Evolutionary conservation across 768 basidiomycete genomes (phyloP), one percentile per base, ranked within the genome.

Genomic region (Boletus vermiculosoides): DNA sequence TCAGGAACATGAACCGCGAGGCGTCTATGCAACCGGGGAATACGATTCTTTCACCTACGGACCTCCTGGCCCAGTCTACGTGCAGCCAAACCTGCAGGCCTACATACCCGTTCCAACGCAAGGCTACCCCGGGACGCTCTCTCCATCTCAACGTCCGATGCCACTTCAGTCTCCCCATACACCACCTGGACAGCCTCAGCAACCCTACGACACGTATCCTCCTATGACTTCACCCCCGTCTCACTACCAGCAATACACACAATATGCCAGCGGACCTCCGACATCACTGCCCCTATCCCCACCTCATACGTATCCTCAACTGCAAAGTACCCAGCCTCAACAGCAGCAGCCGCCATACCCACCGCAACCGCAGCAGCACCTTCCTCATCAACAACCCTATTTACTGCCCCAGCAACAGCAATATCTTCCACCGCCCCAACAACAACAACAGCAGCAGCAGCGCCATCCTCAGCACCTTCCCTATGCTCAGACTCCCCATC

Each of bases 211-310:
- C 11, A 3, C 45, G 10, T 39, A 40, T 40, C 39, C 39, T 20
- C 39, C 39, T 4, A n/a, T 9, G 39, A 40, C 39, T 2, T 11
- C 46, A 11, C 46, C 64, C 13, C 51, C 48, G 22, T n/a, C 55
- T 12, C 52, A 37, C 39, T n/a, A 42, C 33, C 65, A 60, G 34
- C 65, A 63, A 28, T 60, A 67, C 15, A 34, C 39, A 30, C 65
- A 64, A 34, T 54, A 59, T 45, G 39, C 66, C 1, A 45, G 15
- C 16, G 48, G 54, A 36, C 34, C 60, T 40, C 41, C 46, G 22
- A 42, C 52, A 28, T 42, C 61, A 33, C 61, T 65, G 20, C 50
- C 61, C 18, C 50, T 52, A 4, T n/a, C 62, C 13, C 36, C 63
- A 37, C 51, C 56, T 54, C 58, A 55, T 50, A 41, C 40, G n/a